phyloP scores from a whole-genome alignment of 371 early-diverging fungal genomes.

The Mortierella sp. region DNA sequence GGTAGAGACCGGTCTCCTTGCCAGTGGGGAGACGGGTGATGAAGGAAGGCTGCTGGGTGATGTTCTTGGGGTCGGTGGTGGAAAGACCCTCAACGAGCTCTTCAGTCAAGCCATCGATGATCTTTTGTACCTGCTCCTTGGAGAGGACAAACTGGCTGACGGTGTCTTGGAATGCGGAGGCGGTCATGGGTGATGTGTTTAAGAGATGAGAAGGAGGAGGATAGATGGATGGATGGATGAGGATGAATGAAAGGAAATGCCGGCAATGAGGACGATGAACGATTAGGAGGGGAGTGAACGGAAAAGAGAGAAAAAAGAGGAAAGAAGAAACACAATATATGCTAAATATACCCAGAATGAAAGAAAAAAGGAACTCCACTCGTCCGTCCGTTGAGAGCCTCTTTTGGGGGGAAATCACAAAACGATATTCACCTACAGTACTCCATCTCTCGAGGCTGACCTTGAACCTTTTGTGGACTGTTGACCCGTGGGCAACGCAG shows the following conservation, averaged over 20 bases:
- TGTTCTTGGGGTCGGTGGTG: conserved; percentile 58
- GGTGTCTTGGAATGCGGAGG: conserved; percentile 33
- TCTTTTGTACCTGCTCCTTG: conserved; percentile 61
- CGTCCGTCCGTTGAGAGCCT: too few species aligned
- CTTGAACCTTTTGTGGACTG: too few species aligned
- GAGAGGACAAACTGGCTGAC: conserved; percentile 55
- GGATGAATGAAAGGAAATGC: not conserved
- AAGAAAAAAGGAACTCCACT: too few species aligned
- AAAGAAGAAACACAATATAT: not conserved
- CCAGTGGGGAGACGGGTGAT: conserved; percentile 88
- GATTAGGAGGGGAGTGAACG: not conserved
- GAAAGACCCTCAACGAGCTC: conserved; percentile 64
- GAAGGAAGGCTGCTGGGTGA: conserved; percentile 83
- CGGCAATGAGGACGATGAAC: not conserved
- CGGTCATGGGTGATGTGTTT: conserved; percentile 15
- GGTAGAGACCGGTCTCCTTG: conserved; percentile 82
- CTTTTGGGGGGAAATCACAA: not conserved
- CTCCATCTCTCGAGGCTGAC: not conserved
- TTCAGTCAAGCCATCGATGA: conserved; percentile 59
- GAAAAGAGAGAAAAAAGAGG: not conserved
- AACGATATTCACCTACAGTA: not conserved
- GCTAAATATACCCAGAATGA: too few species aligned
- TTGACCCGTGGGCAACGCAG: too few species aligned
- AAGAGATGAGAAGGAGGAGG: conserved; percentile 1
- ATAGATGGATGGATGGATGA: not conserved